A percentile compares a stretch with the other conserved stretches of the same genome.
phyloP scores from a whole-genome alignment of 371 early-diverging fungal genomes.

The Mucor sp. region DNA sequence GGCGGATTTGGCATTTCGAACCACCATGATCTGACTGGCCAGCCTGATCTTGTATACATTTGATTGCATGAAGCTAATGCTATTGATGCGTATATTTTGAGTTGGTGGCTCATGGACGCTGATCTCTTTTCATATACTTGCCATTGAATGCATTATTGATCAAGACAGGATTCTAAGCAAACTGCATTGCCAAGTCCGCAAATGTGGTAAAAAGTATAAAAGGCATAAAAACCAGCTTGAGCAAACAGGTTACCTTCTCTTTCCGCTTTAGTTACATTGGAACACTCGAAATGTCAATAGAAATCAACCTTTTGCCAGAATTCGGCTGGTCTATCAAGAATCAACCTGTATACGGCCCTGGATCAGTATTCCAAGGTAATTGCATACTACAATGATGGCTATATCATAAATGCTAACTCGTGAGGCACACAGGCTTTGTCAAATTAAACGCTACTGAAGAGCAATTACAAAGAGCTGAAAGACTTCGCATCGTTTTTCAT shows the following conservation, averaged over 20 bases:
- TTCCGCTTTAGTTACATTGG: not conserved
- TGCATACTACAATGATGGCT: not conserved
- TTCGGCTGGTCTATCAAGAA: constrained; percentile 22
- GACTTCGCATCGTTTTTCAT: constrained; percentile 18
- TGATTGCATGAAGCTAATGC: not conserved
- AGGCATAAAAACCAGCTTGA: not conserved
- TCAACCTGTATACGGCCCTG: constrained; percentile 20
- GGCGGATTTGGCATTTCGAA: not conserved
- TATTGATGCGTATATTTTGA: not conserved
- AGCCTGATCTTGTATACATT: not conserved
- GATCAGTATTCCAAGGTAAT: constrained; percentile 32
- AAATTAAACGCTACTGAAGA: constrained; percentile 4
- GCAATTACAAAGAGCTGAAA: constrained; percentile 7
- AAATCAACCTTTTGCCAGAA: constrained; percentile 17
- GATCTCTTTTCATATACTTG: not conserved
- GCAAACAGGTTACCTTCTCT: not conserved
- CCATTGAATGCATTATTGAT: not conserved
- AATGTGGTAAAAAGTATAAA: not conserved
- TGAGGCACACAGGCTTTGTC: constrained; percentile 7
- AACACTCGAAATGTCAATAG: not conserved
- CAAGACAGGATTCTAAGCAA: not conserved
- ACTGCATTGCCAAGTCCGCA: not conserved
- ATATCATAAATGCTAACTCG: not conserved
- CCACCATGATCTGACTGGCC: not conserved
- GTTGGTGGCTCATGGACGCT: not conserved